Evolutionary conservation across 805 yeast genomes (phyloP).

Genomic region (Blastobotrys muscicola): DNA sequence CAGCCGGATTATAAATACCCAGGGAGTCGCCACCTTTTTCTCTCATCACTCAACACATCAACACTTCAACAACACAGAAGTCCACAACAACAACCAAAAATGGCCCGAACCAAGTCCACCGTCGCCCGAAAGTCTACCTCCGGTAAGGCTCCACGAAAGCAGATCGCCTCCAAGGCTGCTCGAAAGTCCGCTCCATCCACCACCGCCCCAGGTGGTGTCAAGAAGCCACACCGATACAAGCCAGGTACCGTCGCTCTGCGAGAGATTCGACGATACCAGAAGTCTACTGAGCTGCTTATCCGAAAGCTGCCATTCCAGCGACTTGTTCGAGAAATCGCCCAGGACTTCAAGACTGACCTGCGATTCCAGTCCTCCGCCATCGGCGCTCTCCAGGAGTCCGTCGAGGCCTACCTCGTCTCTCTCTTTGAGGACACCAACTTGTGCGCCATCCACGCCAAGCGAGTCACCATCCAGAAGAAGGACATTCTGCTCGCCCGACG

Average conservation of each 20-base stretch:
- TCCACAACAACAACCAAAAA: conserved; percentile 22
- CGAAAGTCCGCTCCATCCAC: conserved; percentile 76
- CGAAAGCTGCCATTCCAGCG: conserved; percentile 89
- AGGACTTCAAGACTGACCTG: conserved; percentile 77
- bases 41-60: conserved; percentile 1
- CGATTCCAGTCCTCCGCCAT: conserved; percentile 86
- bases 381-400: conserved; percentile 86
- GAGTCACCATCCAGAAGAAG: conserved; percentile 88
- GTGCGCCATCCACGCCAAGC: conserved; percentile 90
- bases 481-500: conserved; percentile 87
- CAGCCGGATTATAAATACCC: conserved; percentile 3
- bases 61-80: conserved; percentile 3
- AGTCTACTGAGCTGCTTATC: conserved; percentile 76
- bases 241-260: conserved; percentile 92
- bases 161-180: conserved; percentile 83
- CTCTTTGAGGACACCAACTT: conserved; percentile 83
- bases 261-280: conserved; percentile 88
- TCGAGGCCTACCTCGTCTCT: conserved; percentile 80
- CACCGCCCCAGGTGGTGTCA: conserved; percentile 75
- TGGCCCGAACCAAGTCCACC: conserved; percentile 82
- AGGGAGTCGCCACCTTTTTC: conserved; percentile 4
- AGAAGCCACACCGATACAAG: conserved; percentile 90
- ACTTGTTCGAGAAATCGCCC: conserved; percentile 82
- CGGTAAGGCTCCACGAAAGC: conserved; percentile 91
- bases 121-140: conserved; percentile 79